Evolutionary conservation across 2,329 filamentous ascomycete genomes (phyloP).

Genomic region (Xylariaceae sp.): DNA sequence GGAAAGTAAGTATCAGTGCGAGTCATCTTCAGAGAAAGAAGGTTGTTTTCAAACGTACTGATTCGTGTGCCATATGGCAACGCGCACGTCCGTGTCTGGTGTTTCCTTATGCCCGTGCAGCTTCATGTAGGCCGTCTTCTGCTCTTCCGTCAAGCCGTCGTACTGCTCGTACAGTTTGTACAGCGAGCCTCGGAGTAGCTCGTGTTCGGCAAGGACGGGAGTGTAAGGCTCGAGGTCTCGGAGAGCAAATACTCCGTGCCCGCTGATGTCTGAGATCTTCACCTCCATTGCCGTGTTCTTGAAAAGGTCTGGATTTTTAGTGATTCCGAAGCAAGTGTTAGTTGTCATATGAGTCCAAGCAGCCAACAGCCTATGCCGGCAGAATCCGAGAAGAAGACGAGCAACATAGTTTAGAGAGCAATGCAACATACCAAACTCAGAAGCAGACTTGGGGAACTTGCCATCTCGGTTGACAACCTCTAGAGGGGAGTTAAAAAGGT

Average conservation of each 20-base stretch:
- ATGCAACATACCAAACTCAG: slow-evolving; percentile 9
- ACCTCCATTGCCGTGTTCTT: slow-evolving; percentile 39
- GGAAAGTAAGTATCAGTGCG: neutral
- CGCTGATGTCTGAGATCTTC: slow-evolving; percentile 36
- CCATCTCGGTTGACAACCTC: slow-evolving; percentile 10
- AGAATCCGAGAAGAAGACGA: neutral
- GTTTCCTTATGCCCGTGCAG: slow-evolving; percentile 33
- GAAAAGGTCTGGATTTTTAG: slow-evolving; percentile 14
- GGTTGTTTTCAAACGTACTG: slow-evolving; percentile 31
- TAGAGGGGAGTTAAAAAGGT: slow-evolving; percentile 3
- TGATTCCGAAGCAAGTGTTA: too few species aligned
- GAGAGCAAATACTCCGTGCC: slow-evolving; percentile 43
- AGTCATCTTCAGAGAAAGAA: neutral
- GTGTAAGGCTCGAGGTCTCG: slow-evolving; percentile 34
- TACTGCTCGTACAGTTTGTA: slow-evolving; percentile 32
- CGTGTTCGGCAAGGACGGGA: slow-evolving; percentile 40
- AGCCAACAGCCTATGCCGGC: too few species aligned
- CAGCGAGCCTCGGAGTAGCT: slow-evolving; percentile 34
- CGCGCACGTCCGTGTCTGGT: slow-evolving; percentile 26
- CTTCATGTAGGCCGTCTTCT: slow-evolving; percentile 31
- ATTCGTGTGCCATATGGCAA: slow-evolving; percentile 42
- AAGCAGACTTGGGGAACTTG: slow-evolving; percentile 8
- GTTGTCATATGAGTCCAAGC: too few species aligned
- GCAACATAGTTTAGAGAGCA: too few species aligned
- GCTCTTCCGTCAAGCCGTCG: slow-evolving; percentile 27